Evolutionary conservation across 306 rosid genomes (phyloP).

Genomic region (Lathyrus oleraceus): DNA sequence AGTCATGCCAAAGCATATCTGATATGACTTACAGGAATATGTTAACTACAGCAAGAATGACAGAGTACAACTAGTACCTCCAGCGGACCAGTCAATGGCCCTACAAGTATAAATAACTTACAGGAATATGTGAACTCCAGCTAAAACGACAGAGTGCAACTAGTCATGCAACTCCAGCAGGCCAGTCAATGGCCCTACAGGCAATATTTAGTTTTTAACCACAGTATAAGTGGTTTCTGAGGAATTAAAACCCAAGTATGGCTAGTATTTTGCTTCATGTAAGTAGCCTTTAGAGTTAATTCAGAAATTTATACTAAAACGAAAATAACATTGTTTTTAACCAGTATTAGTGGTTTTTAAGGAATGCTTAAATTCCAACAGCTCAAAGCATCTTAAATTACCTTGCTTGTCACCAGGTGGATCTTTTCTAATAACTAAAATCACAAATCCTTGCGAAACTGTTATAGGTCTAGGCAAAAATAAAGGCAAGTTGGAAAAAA

Average conservation of each 20-base stretch:
- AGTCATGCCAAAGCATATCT: neutral
- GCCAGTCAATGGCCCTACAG: neutral
- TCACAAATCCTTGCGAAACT: neutral
- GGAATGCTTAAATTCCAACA: neutral
- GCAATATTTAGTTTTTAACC: neutral
- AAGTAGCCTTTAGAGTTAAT: neutral
- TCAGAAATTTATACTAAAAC: neutral
- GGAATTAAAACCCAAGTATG: slow-evolving; percentile 5
- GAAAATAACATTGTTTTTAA: slow-evolving; percentile 7
- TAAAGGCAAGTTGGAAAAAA: neutral
- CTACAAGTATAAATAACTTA: slow-evolving; percentile 6
- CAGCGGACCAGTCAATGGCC: neutral
- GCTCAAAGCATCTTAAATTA: neutral
- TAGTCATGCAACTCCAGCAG: neutral
- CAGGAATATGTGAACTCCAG: neutral
- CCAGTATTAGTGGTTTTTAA: slow-evolving; percentile 1
- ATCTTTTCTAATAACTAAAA: neutral
- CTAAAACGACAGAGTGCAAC: neutral
- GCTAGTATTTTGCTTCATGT: neutral
- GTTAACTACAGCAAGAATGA: neutral
- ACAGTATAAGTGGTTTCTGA: neutral
- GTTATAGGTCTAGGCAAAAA: neutral
- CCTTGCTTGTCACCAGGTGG: slow-evolving; percentile 2
- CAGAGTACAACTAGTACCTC: slow-evolving; percentile 1
- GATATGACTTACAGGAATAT: neutral